Conservation (phyloP, 352 stramenopile genomes). For the Globisporangium irregulare region DNA sequence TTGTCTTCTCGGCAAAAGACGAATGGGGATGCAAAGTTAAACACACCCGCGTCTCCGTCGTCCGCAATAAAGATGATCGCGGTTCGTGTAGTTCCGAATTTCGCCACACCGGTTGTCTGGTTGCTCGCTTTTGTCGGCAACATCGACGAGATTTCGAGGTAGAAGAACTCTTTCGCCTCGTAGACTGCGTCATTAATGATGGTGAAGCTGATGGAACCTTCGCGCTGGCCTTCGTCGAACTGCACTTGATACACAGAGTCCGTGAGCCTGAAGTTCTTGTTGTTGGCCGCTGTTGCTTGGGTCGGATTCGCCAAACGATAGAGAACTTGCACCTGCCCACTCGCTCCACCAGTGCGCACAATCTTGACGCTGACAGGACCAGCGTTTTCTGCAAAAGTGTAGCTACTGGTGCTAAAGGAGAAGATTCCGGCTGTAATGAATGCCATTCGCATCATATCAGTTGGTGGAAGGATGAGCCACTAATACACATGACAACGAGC, state of each 20-base stretch:
- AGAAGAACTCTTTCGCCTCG: slow-evolving; percentile 67
- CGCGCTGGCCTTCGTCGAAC: slow-evolving; percentile 47
- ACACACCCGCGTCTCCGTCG: slow-evolving; percentile 58
- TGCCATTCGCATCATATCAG: neutral
- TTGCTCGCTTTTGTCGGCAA: slow-evolving; percentile 31
- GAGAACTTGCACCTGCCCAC: slow-evolving; percentile 31
- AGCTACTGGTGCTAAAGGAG: slow-evolving; percentile 47
- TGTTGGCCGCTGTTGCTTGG: slow-evolving; percentile 50
- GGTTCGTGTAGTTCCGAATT: slow-evolving; percentile 29
- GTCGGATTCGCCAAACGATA: slow-evolving; percentile 45
- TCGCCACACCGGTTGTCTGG: slow-evolving; percentile 29
- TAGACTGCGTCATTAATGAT: slow-evolving; percentile 64
- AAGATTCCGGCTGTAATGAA: slow-evolving; percentile 44
- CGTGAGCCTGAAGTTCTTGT: slow-evolving; percentile 56
- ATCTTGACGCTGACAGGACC: slow-evolving; percentile 48
- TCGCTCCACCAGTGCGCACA: slow-evolving; percentile 37
- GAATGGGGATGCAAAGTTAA: slow-evolving; percentile 50
- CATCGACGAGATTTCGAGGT: slow-evolving; percentile 41
- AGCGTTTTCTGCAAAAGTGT: slow-evolving; percentile 46
- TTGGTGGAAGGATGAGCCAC: neutral
- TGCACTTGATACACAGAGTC: slow-evolving; percentile 37
- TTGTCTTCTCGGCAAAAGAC: slow-evolving; percentile 71
- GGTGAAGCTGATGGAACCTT: slow-evolving; percentile 40
- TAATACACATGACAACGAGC: neutral
- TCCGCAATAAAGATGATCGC: slow-evolving; percentile 52